Evolutionary conservation across 2,329 filamentous ascomycete species (phyloP).

Genomic region (Fusarium sp.): DNA sequence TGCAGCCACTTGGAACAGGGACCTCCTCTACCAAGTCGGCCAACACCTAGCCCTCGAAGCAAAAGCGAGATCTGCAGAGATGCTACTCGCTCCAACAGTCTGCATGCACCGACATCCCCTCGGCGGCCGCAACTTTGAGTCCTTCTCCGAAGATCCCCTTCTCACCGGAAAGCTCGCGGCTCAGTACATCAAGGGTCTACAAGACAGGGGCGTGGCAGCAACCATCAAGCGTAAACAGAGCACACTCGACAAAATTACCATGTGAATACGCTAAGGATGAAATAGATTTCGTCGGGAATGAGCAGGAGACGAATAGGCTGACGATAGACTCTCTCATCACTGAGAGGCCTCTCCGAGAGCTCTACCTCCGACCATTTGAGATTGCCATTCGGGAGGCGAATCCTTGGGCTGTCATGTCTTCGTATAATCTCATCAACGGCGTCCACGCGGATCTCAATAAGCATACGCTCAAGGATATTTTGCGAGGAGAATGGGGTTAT

Average conservation of each 20-base stretch:
- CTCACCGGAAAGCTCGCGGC: conserved; percentile 79
- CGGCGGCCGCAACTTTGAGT: conserved; percentile 88
- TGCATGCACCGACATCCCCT: conserved; percentile 86
- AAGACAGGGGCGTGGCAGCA: conserved; percentile 78
- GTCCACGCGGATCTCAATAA: conserved; percentile 65
- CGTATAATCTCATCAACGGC: conserved; percentile 75
- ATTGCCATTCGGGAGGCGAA: conserved; percentile 76
- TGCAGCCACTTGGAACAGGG: conserved; percentile 81
- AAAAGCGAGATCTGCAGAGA: conserved; percentile 77
- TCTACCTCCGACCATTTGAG: conserved; percentile 81
- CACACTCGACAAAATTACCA: not conserved
- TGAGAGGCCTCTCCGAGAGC: conserved; percentile 73
- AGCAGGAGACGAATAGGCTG: conserved; percentile 69
- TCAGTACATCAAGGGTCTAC: conserved; percentile 77
- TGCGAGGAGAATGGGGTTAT: conserved; percentile 71
- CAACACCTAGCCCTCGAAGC: conserved; percentile 77
- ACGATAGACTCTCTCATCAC: conserved; percentile 72
- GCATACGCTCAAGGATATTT: conserved; percentile 65
- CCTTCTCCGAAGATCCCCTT: conserved; percentile 84
- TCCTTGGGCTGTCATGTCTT: conserved; percentile 76
- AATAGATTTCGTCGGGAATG: conserved; percentile 75
- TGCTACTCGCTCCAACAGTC: conserved; percentile 80
- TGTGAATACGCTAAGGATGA: not conserved
- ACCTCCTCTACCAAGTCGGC: conserved; percentile 76
- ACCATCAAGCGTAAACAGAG: conserved; percentile 76